Conservation (phyloP, 805 yeast genomes). For the Tetrapisispora pingtungensis region DNA sequence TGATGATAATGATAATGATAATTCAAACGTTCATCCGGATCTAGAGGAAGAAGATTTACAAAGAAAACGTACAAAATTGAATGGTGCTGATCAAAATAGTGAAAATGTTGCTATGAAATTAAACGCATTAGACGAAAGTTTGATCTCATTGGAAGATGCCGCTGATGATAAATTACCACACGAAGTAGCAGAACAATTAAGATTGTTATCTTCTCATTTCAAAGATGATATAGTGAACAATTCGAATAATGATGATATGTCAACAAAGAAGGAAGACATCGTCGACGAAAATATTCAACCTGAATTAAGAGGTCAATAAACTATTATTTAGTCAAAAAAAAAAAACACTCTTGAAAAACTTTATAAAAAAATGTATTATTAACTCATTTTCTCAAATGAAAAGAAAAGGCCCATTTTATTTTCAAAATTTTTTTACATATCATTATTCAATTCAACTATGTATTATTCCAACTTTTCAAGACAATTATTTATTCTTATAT, state of each 20-base stretch:
- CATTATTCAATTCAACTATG: constrained; percentile 1
- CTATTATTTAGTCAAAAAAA: neutral
- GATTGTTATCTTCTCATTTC: constrained; percentile 27
- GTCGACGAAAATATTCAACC: constrained; percentile 31
- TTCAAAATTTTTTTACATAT: neutral
- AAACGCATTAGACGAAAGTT: constrained; percentile 9
- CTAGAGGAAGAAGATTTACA: constrained; percentile 9
- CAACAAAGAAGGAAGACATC: constrained; percentile 16
- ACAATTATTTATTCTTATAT: no score
- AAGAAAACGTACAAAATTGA: constrained; percentile 6
- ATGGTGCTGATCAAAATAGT: neutral
- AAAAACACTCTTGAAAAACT: neutral
- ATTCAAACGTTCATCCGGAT: constrained; percentile 1
- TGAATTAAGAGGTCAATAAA: constrained; percentile 26
- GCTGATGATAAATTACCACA: constrained; percentile 28
- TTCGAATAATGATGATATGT: constrained; percentile 9
- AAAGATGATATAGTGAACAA: constrained; percentile 25
- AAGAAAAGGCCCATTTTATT: neutral
- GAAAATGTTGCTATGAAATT: constrained; percentile 8
- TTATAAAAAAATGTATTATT: neutral
- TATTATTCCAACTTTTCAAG: neutral
- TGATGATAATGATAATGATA: constrained; percentile 4
- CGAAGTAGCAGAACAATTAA: constrained; percentile 29
- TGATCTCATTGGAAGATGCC: constrained; percentile 20
- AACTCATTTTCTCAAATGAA: neutral